A percentile compares a stretch with the other conserved stretches of the same genome.
Conservation (phyloP, 2,329 filamentous ascomycete genomes). For the Corynespora cassiicola region DNA sequence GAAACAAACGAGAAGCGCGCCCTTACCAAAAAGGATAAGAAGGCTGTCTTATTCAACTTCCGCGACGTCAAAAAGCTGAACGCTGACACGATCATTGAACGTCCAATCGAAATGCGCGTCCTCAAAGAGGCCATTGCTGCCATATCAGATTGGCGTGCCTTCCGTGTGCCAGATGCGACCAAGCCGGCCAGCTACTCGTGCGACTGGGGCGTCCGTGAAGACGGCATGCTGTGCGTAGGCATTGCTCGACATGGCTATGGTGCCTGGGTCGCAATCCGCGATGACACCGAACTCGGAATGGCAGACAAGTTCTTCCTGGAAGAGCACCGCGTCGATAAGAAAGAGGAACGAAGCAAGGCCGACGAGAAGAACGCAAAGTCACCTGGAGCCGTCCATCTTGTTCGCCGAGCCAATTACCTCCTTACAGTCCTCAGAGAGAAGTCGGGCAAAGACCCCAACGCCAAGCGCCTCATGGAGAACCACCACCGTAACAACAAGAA, state of each 20-base stretch:
- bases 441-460: slow-evolving; percentile 72
- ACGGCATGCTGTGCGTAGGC: slow-evolving; percentile 95
- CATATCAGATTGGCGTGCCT: slow-evolving; percentile 73
- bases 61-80: slow-evolving; percentile 93
- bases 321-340: slow-evolving; percentile 97
- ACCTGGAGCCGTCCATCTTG: slow-evolving; percentile 95
- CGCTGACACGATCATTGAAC: slow-evolving; percentile 91
- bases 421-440: slow-evolving; percentile 94
- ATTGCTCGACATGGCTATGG: slow-evolving; percentile 95
- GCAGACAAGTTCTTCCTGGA: slow-evolving; percentile 93
- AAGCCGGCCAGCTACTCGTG: slow-evolving; percentile 93
- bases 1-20: slow-evolving; percentile 78
- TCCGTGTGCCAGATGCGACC: slow-evolving; percentile 87
- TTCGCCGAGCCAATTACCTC: slow-evolving; percentile 92
- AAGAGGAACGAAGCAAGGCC: slow-evolving; percentile 83
- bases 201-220: slow-evolving; percentile 89
- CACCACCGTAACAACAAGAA: slow-evolving; percentile 97
- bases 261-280: slow-evolving; percentile 92
- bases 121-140: slow-evolving; percentile 75
- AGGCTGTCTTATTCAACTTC: slow-evolving; percentile 95
- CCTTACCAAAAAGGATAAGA: slow-evolving; percentile 95
- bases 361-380: slow-evolving; percentile 79
- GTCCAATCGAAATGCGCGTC: slow-evolving; percentile 86
- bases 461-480: slow-evolving; percentile 84
- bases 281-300: slow-evolving; percentile 86